Evolutionary conservation across 495 filamentous ascomycete species (phyloP), one percentile per base, ranked within the genome.

Genomic region (Xylaria castorea): DNA sequence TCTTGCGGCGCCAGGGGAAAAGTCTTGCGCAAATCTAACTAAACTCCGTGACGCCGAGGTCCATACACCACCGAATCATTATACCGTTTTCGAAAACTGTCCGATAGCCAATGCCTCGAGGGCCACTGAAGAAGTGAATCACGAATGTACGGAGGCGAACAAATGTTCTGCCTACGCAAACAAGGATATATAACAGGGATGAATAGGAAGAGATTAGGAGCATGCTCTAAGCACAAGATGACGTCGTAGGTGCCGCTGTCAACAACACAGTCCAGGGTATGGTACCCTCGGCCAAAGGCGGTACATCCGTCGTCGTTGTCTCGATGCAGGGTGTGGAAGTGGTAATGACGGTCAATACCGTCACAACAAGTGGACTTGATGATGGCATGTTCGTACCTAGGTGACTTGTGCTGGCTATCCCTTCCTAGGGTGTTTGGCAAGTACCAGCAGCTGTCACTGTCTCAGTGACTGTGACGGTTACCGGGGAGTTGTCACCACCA

Each of bases 371-470:
- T 30, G 73, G 73, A 51, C 65, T 74, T 40, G 70, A 74, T 42
- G 71, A 71, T 64, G 44, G 68, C 42, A 51, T 66, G 53, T 51
- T 57, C n/a, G 53, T 73, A 32, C 53, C 44, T 38, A 62, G 44
- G 53, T 38, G 55, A 50, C 7, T 25, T 27, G 60, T 72, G 68
- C 71, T 61, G 65, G 72, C 38, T 22, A 20, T 65, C 71, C 67
- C 66, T 64, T 73, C 55, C 75, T 75, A 76, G 51, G 77, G 65
- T 58, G 68, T 73, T 62, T 75, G 75, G 53, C 77, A 79, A 9
- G 53, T 55, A 30, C 68, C 77, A 32, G 50, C 14, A 50, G 71
- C 76, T 16, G 74, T 76, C 2, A 79, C 71, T n/a, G 77, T 79
- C 44, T 71, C 40, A 42, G 77, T 79, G 46, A 79, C 44, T 27